A percentile compares a stretch with the other conserved stretches of the same genome.
phyloP scores from a whole-genome alignment of 208 protist species.

The Blechomonas ayalai region DNA sequence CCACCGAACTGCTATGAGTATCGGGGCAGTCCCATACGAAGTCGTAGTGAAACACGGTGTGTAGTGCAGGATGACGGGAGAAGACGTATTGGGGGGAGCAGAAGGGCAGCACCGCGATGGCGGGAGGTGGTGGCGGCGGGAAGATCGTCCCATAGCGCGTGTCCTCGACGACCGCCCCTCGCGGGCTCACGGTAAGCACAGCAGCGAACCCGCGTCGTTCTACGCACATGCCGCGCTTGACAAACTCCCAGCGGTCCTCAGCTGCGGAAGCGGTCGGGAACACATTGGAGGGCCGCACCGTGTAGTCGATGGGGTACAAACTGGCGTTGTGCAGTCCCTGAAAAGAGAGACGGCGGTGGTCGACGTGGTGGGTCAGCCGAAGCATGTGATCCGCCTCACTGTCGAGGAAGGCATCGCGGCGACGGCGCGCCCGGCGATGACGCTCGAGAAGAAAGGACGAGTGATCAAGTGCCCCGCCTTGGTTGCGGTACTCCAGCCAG shows the following conservation, averaged over 20 bases:
- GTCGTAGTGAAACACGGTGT: conserved; percentile 54
- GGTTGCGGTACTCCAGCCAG: too few species aligned
- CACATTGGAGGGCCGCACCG: conserved; percentile 17
- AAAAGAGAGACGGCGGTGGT: conserved; percentile 11
- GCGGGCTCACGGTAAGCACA: conserved; percentile 52
- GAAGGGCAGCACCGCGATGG: conserved; percentile 63
- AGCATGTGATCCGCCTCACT: conserved; percentile 1
- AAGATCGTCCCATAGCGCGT: conserved; percentile 25
- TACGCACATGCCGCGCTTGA: conserved; percentile 51
- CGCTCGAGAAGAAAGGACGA: too few species aligned
- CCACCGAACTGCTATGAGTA: conserved; percentile 14
- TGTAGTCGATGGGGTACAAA: conserved; percentile 41
- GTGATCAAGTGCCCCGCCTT: too few species aligned
- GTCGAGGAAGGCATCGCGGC: too few species aligned
- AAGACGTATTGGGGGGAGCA: conserved; percentile 62
- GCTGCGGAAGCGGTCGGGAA: conserved; percentile 2
- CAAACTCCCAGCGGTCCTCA: conserved; percentile 45
- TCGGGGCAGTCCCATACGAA: conserved; percentile 54
- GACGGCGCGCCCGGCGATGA: too few species aligned
- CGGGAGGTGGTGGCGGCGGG: conserved; percentile 26
- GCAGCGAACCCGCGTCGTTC: conserved; percentile 23
- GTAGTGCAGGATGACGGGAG: conserved; percentile 61
- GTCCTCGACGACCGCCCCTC: conserved; percentile 33
- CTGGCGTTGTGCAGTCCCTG: conserved; percentile 28
- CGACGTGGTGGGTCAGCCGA: conserved; percentile 10